A percentile compares a stretch with the other conserved stretches of the same genome.
These are phyloP conservation scores for Psilocybe tampanensis DNA, from an alignment of 768 basidiomycete genomes.

Conservation along the genomic window DNA sequence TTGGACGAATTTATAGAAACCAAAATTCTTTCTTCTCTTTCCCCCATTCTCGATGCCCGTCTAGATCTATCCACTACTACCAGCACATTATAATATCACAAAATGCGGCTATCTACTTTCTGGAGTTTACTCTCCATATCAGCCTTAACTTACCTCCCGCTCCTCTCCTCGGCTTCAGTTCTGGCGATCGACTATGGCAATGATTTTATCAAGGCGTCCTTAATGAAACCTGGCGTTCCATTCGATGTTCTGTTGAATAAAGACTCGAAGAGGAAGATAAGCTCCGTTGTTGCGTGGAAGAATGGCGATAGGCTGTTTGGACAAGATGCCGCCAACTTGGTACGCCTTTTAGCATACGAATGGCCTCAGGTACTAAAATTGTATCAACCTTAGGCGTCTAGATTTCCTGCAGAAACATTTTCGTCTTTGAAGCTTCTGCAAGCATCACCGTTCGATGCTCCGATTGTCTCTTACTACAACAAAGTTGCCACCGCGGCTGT, in stretches of 20 bases:
- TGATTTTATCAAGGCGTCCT: slow-evolving; percentile 95
- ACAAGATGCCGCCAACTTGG: slow-evolving; percentile 84
- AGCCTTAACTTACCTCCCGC: slow-evolving; percentile 38
- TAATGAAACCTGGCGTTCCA: slow-evolving; percentile 92
- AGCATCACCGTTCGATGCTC: slow-evolving; percentile 65
- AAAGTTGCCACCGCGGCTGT: slow-evolving; percentile 58
- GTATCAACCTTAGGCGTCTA: slow-evolving; percentile 65
- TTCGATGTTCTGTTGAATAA: slow-evolving; percentile 97
- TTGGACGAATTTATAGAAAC: slow-evolving; percentile 3
- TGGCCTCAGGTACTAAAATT: slow-evolving; percentile 3
- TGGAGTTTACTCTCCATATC: slow-evolving; percentile 42
- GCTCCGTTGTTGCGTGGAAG: slow-evolving; percentile 90
- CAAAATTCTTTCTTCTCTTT: background rate
- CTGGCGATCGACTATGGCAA: slow-evolving; percentile 98
- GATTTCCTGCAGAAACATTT: slow-evolving; percentile 89
- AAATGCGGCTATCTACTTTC: slow-evolving; percentile 41
- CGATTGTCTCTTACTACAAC: slow-evolving; percentile 57
- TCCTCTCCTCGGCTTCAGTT: slow-evolving; percentile 66
- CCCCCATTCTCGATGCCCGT: slow-evolving; percentile 23
- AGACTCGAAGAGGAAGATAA: slow-evolving; percentile 96
- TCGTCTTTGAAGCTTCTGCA: slow-evolving; percentile 84
- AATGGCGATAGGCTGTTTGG: slow-evolving; percentile 89
- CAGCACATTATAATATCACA: slow-evolving; percentile 21
- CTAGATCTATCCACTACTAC: slow-evolving; percentile 16
- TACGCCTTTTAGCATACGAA: slow-evolving; percentile 41